Evolutionary conservation across 1,284 basidiomycete species (phyloP), one percentile per base, ranked within the genome.

Genomic region (Moesziomyces antarcticus): DNA sequence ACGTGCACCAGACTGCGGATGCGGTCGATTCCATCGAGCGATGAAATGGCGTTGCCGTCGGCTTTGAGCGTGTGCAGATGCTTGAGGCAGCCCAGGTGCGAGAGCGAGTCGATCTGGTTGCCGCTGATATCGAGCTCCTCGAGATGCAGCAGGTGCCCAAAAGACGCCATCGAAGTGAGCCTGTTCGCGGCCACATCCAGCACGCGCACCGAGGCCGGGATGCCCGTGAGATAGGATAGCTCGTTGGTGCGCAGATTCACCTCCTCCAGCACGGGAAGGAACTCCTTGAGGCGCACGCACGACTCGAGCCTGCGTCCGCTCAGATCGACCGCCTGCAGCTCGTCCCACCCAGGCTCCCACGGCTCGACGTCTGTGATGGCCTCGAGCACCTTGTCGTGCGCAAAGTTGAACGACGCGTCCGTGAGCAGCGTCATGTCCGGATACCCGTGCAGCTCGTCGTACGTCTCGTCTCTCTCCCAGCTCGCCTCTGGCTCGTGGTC

Each of bases 341-440:
- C 87, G 76, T 97, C 94, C 96, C 96, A 99, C 83, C 93, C 89
- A 18, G 94, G 93, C 82, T 95, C 93, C 85, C 94, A 97, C 1
- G 95, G 94, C 82, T 95, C 92, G 14, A 95, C 90, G 80, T 98
- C 95, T 44, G 95, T 98, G 80, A 99, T 93, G 69, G 93, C 89
- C 84, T 93, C 89, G 2, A 99, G 91, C 3, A 99, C 89, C 47
- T 90, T 89, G 84, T 97, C 95, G 80, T 93, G 92, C 10, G 94
- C 89, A 30, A 97, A 90, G 20, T 90, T 93, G 83, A 99, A 99
- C 27, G 94, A 97, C 80, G 94, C 97, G 80, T 97, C 94, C 35
- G 87, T 89, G 70, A 97, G 86, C 86, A 68, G 46, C 14, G 62
- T 75, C 70, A 73, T 75, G 43, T 69, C 71, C 1, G 71, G 71